phyloP scores from a whole-genome alignment of 768 basidiomycete species.

The Suillus luteus region DNA sequence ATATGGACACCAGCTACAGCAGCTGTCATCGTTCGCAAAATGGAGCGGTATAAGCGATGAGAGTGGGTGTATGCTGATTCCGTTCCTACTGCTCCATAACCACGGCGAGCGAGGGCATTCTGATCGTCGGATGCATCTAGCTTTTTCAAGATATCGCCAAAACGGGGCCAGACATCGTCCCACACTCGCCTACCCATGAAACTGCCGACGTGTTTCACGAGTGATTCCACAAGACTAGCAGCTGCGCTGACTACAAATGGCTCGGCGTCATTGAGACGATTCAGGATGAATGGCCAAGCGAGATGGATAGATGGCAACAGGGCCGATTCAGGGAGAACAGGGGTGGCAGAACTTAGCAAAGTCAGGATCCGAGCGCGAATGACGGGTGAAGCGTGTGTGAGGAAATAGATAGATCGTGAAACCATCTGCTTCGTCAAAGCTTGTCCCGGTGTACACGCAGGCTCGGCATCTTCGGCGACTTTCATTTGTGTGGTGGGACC shows the following conservation, averaged over 20 bases:
- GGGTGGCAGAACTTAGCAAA: constrained; percentile 72
- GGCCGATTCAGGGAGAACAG: constrained; percentile 69
- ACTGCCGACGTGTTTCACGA: constrained; percentile 70
- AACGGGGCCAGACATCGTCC: constrained; percentile 93
- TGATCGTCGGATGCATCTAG: constrained; percentile 65
- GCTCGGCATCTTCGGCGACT: constrained; percentile 39
- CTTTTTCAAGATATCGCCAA: constrained; percentile 57
- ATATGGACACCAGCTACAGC: constrained; percentile 67
- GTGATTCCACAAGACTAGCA: constrained; percentile 67
- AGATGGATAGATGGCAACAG: constrained; percentile 84
- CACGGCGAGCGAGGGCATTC: constrained; percentile 66
- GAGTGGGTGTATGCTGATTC: constrained; percentile 79
- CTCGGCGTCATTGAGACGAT: constrained; percentile 73
- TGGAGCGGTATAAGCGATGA: constrained; percentile 76
- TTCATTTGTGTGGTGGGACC: constrained; percentile 16
- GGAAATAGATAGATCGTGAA: constrained; percentile 82
- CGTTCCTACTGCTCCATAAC: constrained; percentile 52
- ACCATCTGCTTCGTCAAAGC: constrained; percentile 82
- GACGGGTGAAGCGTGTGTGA: constrained; percentile 85
- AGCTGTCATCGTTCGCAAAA: constrained; percentile 72
- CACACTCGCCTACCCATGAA: constrained; percentile 87
- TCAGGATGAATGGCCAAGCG: constrained; percentile 94
- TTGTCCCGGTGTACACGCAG: constrained; percentile 69
- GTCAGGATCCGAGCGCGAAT: constrained; percentile 83
- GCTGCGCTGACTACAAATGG: constrained; percentile 81